Percentiles rank a stretch among this genome's conserved stretches.
Conservation (phyloP, 805 yeast species). For the Lachancea sp. region DNA sequence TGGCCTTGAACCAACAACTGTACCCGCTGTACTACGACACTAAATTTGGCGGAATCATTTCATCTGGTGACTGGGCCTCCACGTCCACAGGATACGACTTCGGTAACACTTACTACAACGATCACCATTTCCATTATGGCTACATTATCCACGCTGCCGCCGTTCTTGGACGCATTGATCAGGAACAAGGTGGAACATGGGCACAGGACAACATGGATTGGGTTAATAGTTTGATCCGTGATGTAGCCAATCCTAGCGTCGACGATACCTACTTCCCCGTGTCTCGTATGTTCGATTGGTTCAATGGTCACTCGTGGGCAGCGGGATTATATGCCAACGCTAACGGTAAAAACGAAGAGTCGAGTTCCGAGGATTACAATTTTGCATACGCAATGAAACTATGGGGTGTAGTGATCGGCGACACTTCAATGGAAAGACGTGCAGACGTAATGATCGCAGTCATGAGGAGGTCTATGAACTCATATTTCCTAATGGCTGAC, state of each 20-base stretch:
- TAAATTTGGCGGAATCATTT: slow-evolving; percentile 49
- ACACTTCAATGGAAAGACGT: slow-evolving; percentile 45
- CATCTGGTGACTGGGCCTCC: slow-evolving; percentile 38
- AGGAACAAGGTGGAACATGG: slow-evolving; percentile 47
- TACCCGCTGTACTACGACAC: slow-evolving; percentile 53
- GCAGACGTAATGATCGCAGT: slow-evolving; percentile 56
- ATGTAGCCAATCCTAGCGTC: slow-evolving; percentile 56
- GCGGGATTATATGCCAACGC: slow-evolving; percentile 55
- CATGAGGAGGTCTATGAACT: slow-evolving; percentile 47
- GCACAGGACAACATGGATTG: slow-evolving; percentile 42
- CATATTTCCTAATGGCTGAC: slow-evolving; percentile 46
- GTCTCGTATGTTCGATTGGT: slow-evolving; percentile 65
- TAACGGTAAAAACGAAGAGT: slow-evolving; percentile 69
- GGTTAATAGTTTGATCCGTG: slow-evolving; percentile 58
- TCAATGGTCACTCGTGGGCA: slow-evolving; percentile 70
- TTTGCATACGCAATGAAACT: slow-evolving; percentile 62
- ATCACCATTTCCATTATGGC: slow-evolving; percentile 85
- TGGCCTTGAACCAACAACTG: slow-evolving; percentile 38
- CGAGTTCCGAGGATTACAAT: slow-evolving; percentile 65
- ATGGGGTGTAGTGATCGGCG: slow-evolving; percentile 58
- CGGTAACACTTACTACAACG: slow-evolving; percentile 75
- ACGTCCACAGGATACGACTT: slow-evolving; percentile 47
- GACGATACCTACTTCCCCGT: slow-evolving; percentile 55
- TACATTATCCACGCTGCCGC: slow-evolving; percentile 82
- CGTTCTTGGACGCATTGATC: slow-evolving; percentile 61